Base-by-base conservation (phyloP, 1,284 basidiomycete species). In the Apiotrichum veenhuisii region DNA sequence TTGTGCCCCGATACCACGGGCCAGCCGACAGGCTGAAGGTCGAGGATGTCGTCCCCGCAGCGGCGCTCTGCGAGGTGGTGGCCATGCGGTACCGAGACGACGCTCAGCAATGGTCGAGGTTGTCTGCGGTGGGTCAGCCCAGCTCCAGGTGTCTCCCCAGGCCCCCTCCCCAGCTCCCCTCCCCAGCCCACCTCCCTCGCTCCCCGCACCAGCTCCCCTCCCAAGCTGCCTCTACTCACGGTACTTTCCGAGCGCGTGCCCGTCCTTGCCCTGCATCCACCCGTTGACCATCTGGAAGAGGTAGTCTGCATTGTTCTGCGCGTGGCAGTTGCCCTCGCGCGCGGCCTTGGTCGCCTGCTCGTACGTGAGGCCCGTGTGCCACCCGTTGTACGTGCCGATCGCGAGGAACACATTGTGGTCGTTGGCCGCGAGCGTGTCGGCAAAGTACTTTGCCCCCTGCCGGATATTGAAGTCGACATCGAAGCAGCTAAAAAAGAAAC, bases 381-480 rank as follows among this genome's bases (percentile, higher is more conserved):
- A 92, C 42, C 89, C 88, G 72, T 93, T 93, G 79, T 94, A 93
- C 25, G 73, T 60, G 18, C 89, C 91, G 50, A 90, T 75, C 9
- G 83, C 68, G 26, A 58, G 56, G 14, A 91, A 76, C 33, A 91
- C 72, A 67, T 87, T 82, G 20, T 86, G 86, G 34, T 77, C 78
- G 62, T 83, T 80, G 42, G 61, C 51, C 9, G 57, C 56, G 59
- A 74, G 65, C n/a, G 68, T 49, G 52, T 65, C 61, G 54, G 40
- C 36, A 34, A 63, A 52, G 57, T 59, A 61, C 55, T 64, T 52
- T 23, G 72, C 71, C 33, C 68, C 74, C 3, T 64, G 62, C 36
- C 64, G 53, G 55, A 75, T 89, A 77, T 82, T 90, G 56, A 83
- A 82, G 84, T 88, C 63, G 42, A 66, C 42, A 54, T 71, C 64